These are phyloP conservation scores for Eucalyptus rudis DNA, from an alignment of 345 rosid genomes.

Conservation along the genomic window DNA sequence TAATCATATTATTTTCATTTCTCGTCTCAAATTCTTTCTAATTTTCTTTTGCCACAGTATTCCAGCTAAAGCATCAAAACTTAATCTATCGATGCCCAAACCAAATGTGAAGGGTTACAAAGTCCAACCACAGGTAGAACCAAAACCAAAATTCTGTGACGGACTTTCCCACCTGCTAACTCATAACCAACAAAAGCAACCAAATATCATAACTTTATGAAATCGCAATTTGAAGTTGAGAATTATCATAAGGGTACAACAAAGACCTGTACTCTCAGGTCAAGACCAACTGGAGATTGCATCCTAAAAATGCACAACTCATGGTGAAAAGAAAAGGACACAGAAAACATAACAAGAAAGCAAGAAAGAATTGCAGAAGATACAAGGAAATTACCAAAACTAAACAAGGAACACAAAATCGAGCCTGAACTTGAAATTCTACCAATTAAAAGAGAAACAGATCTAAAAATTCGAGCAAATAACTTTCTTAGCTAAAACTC, in stretches of 20 bases:
- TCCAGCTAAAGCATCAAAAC: not conserved
- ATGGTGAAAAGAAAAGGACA: not conserved
- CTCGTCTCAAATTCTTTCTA: not conserved
- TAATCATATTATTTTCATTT: not conserved
- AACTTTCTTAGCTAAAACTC: not conserved
- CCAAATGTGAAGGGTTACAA: not conserved
- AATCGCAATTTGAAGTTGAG: not conserved
- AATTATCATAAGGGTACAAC: not conserved
- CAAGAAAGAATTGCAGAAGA: not conserved
- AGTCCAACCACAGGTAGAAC: not conserved
- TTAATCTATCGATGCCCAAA: not conserved
- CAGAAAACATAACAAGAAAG: not conserved
- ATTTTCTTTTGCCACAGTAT: not conserved
- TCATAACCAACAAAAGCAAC: not conserved
- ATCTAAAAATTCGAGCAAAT: too few relatives aligned
- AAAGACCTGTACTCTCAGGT: not conserved
- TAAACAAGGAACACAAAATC: not conserved
- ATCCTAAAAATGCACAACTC: not conserved
- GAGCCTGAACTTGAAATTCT: not conserved
- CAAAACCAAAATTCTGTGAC: not conserved
- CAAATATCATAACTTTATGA: not conserved
- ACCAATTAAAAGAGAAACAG: not conserved
- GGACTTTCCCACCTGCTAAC: not conserved
- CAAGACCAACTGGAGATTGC: not conserved
- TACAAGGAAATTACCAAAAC: not conserved